These are phyloP conservation scores for Gnaphalium uliginosum DNA, from an alignment of 129 eudicot genomes.

Conservation along the genomic window DNA sequence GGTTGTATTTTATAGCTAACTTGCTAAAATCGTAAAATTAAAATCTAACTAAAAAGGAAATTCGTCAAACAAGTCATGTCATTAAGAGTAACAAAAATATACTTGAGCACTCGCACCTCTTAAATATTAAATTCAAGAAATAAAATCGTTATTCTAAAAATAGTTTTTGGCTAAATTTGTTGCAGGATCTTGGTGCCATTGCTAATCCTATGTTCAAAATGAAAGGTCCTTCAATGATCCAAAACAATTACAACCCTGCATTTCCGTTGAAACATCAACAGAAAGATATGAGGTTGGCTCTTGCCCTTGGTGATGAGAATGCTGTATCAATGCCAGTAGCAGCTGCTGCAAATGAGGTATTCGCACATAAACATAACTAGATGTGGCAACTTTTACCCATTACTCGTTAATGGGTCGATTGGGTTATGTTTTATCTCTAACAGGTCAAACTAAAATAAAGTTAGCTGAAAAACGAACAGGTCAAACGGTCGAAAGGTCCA, in stretches of 20 bases:
- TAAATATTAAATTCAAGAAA: not conserved
- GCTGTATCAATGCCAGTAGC: slow-evolving; percentile 94
- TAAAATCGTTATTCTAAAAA: not conserved
- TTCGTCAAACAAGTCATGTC: not conserved
- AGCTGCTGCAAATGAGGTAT: slow-evolving; percentile 97
- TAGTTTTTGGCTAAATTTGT: not conserved
- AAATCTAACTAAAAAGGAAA: not conserved
- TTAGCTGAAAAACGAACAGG: not conserved
- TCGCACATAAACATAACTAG: not conserved
- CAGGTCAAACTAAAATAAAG: not conserved
- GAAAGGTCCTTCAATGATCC: slow-evolving; percentile 93
- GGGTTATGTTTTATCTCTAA: not conserved
- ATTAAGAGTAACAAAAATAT: not conserved
- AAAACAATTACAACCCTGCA: slow-evolving; percentile 70
- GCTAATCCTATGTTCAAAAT: slow-evolving; percentile 96
- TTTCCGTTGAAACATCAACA: slow-evolving; percentile 98
- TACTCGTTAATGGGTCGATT: not conserved
- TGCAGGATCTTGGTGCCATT: slow-evolving; percentile 87
- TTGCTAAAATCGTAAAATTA: not conserved
- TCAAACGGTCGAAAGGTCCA: not conserved
- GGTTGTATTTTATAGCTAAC: not conserved
- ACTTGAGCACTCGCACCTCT: not conserved
- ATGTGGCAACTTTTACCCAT: not conserved
- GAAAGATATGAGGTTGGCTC: slow-evolving; percentile 97
- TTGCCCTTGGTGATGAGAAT: slow-evolving; percentile 92